Evolutionary conservation across 495 filamentous ascomycete genomes (phyloP).

Genomic region (Penicillium bovifimosum): DNA sequence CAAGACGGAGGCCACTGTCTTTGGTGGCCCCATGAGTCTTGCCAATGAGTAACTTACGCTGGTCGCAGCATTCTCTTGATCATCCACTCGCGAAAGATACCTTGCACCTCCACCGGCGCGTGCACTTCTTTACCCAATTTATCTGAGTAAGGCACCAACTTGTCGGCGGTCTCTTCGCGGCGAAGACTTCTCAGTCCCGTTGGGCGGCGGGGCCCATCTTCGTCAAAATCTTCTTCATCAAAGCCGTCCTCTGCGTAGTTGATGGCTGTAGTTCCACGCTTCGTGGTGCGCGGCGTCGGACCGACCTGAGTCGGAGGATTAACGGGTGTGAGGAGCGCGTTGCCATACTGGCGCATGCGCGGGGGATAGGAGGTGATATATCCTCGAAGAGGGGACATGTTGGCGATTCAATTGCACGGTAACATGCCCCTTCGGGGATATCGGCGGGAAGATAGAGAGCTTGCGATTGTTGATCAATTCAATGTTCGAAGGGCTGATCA

Average conservation of each 20-base stretch:
- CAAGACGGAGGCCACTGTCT: neutral
- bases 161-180: conserved; percentile 66
- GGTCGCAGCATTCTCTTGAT: conserved; percentile 60
- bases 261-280: conserved; percentile 91
- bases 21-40: neutral
- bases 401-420: conserved; percentile 34
- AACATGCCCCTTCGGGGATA: conserved; percentile 38
- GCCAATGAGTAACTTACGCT: conserved; percentile 30
- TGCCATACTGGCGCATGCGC: conserved; percentile 83
- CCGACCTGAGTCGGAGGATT: conserved; percentile 62
- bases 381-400: conserved; percentile 69
- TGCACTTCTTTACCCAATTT: conserved; percentile 81
- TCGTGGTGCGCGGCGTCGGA: conserved; percentile 78
- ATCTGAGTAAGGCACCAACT: conserved; percentile 53
- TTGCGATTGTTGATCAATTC: conserved; percentile 16
- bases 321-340: conserved; percentile 86
- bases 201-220: conserved; percentile 70
- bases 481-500: conserved; percentile 13
- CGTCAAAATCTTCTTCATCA: conserved; percentile 92
- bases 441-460: conserved; percentile 4
- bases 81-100: conserved; percentile 95
- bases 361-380: conserved; percentile 90
- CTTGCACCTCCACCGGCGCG: conserved; percentile 76
- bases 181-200: conserved; percentile 80
- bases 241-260: conserved; percentile 97